Base-by-base conservation (phyloP, 2,329 filamentous ascomycete genomes). In the Diplocarpon rosae region DNA sequence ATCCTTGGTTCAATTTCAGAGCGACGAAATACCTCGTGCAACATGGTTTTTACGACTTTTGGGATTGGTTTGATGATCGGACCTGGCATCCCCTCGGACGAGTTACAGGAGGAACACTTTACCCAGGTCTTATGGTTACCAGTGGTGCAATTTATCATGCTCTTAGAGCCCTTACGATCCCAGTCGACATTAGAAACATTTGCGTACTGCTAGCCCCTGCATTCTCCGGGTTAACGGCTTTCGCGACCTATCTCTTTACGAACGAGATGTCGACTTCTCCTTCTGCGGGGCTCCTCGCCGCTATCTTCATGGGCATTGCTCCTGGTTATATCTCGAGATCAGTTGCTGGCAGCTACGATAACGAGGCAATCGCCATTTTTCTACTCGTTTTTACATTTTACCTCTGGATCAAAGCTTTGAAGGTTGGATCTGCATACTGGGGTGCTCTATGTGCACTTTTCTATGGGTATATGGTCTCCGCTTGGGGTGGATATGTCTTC, bases 1-100 rank as follows among this genome's bases (percentile, higher is more conserved):
- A 98, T 69, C 92, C 92, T 30, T 98, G 92, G 92, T 98, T 98
- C 72, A 98, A 98, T 69, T 98, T 98, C 69, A 78, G 92, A 66
- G 92, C 92, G 55, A 96, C 92, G 45, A 96, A 96, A 69, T 96
- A 98, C 62, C 78, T 98, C 45, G 86, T 98, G 45, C 78, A 90
- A 62, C 79, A 98, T 80, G 92, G 92, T 59, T 96, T 98, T 70
- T 93, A 95, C 67, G 88, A 85, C 66, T 98, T 98, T 65, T 98
- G 92, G 92, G 90, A 98, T 66, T 98, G 92, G 92, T 98, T 98
- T 63, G 92, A 98, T 68, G 92, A 98, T 72, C 82, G 92, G 71
- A 98, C 92, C 78, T 98, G 92, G 92, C 90, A 98, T 68, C 92
- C 92, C 58, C 83, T 98, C 50, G 92, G 92, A 59, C 87, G 92